A percentile compares a stretch with the other conserved stretches of the same genome.
These are phyloP conservation scores for Aspergillus fumigatiaffinis DNA, from an alignment of 2,329 filamentous ascomycete genomes.

Conservation along the genomic window DNA sequence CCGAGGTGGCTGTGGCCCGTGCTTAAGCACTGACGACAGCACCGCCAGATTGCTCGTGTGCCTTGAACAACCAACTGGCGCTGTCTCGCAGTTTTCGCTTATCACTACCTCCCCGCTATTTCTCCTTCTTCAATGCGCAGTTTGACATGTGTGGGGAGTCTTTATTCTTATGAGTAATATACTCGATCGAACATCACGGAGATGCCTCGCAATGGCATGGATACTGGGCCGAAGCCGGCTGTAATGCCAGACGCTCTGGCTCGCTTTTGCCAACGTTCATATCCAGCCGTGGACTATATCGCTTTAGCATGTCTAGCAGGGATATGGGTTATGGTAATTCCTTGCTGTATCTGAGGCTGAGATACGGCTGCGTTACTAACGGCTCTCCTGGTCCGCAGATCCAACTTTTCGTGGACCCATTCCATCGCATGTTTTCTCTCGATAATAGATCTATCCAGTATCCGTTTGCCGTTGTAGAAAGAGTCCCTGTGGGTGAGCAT, in stretches of 20 bases:
- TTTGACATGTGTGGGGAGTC: not conserved
- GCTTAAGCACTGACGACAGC: constrained; percentile 3
- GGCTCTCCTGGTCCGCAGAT: constrained; percentile 43
- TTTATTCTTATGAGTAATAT: constrained; percentile 7
- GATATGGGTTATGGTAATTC: constrained; percentile 49
- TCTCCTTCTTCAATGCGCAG: not conserved
- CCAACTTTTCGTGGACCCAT: constrained; percentile 70
- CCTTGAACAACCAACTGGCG: not conserved
- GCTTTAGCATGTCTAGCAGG: constrained; percentile 68
- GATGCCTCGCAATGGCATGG: constrained; percentile 28
- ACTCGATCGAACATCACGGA: constrained; percentile 3
- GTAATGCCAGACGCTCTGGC: constrained; percentile 47
- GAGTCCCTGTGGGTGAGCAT: constrained; percentile 70
- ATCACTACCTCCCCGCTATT: not conserved
- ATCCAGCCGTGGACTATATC: constrained; percentile 82
- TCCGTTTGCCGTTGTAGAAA: constrained; percentile 78
- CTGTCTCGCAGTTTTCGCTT: not conserved
- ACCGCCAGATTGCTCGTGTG: not conserved
- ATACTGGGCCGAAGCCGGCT: constrained; percentile 23
- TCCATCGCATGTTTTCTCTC: constrained; percentile 91
- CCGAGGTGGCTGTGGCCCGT: constrained; percentile 16
- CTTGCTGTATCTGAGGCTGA: not conserved
- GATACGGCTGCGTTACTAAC: not conserved
- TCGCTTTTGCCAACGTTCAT: constrained; percentile 63
- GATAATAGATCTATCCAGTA: constrained; percentile 81